phyloP scores from a whole-genome alignment of 768 basidiomycete genomes.

The Kwoniella dendrophila region DNA sequence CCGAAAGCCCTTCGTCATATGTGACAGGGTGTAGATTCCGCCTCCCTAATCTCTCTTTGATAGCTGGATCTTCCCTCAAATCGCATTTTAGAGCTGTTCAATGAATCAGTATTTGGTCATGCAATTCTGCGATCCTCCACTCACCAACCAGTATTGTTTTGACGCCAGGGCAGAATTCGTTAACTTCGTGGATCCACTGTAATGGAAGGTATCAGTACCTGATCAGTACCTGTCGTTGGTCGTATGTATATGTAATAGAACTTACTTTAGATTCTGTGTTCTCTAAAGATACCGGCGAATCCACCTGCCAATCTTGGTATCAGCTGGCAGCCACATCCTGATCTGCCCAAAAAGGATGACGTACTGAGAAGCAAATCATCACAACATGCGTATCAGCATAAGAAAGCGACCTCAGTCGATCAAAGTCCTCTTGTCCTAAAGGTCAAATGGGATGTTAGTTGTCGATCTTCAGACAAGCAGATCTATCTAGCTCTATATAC shows the following conservation, averaged over 20 bases:
- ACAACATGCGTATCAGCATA: constrained; percentile 96
- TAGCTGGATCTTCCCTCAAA: constrained; percentile 77
- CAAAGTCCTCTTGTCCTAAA: constrained; percentile 65
- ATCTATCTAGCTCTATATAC: constrained; percentile 40
- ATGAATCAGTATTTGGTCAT: not conserved
- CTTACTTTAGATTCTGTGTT: constrained; percentile 89
- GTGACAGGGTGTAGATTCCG: constrained; percentile 73
- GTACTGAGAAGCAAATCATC: constrained; percentile 92
- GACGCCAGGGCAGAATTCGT: constrained; percentile 88
- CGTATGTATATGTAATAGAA: no score
- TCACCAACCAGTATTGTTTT: constrained; percentile 90
- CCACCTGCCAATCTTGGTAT: constrained; percentile 65
- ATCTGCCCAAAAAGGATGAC: constrained; percentile 44
- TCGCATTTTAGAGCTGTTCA: constrained; percentile 88
- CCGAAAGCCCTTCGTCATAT: constrained; percentile 86
- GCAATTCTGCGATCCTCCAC: constrained; percentile 52
- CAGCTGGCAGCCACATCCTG: not conserved
- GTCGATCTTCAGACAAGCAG: not conserved
- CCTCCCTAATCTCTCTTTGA: constrained; percentile 71
- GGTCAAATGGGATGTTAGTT: no score
- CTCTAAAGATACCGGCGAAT: constrained; percentile 91
- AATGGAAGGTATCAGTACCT: constrained; percentile 1
- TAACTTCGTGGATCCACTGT: constrained; percentile 90
- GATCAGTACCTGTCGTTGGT: not conserved
- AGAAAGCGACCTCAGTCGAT: constrained; percentile 85